Evolutionary conservation across 305 asterid genomes (phyloP).

Genomic region (Fraxinus xanthoxyloides): DNA sequence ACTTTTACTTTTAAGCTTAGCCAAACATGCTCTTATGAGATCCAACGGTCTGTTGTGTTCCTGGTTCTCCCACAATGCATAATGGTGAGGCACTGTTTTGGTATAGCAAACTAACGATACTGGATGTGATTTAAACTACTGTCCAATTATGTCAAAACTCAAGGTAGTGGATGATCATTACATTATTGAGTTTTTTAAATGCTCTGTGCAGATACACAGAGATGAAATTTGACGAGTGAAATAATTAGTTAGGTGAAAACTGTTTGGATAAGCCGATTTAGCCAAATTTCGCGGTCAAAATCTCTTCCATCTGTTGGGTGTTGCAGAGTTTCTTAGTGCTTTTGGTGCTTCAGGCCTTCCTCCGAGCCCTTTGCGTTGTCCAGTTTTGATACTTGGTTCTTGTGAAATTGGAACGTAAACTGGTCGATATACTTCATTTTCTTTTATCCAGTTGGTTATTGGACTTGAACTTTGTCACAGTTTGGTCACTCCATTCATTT

Average conservation of each 20-base stretch:
- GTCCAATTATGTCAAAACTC: background rate
- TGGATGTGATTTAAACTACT: background rate
- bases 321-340: conserved; percentile 55
- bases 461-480: background rate
- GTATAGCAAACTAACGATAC: background rate
- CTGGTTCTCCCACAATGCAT: background rate
- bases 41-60: background rate
- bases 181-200: background rate
- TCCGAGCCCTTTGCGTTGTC: conserved; percentile 63
- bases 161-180: background rate
- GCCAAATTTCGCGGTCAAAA: conserved; percentile 29
- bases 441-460: background rate
- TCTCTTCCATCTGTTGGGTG: conserved; percentile 53
- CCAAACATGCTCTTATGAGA: background rate
- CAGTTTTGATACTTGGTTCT: no score
- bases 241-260: conserved; percentile 31
- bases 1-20: background rate
- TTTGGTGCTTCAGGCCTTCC: conserved; percentile 60
- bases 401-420: no score
- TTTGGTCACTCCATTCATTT: background rate
- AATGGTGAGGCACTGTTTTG: background rate
- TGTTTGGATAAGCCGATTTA: conserved; percentile 49
- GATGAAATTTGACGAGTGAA: conserved; percentile 91
- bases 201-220: conserved; percentile 75
- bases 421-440: background rate